A percentile compares a stretch with the other conserved stretches of the same genome.
Evolutionary conservation across 768 basidiomycete genomes (phyloP).

Genomic region (Leccinum uliginosum): DNA sequence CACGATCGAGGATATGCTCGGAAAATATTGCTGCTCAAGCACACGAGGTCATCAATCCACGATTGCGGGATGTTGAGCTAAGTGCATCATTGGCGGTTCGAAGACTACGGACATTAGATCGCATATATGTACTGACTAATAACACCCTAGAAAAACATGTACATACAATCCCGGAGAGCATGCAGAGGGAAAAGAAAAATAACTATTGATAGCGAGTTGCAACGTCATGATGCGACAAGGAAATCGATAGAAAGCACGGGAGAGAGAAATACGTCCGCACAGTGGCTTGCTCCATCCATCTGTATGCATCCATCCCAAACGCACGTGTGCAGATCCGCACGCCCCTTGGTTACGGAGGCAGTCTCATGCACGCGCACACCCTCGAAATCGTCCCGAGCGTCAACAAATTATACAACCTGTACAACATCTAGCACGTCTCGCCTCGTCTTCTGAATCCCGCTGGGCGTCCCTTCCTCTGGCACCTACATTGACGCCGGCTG

Average conservation of each 20-base stretch:
- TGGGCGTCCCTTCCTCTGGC: conserved; percentile 2
- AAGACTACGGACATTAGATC: not conserved
- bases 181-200: not conserved
- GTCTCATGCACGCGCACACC: not conserved
- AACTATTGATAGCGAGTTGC: conserved; percentile 1
- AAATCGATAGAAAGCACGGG: conserved; percentile 1
- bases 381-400: not conserved
- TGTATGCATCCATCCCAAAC: not conserved
- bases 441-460: conserved; percentile 12
- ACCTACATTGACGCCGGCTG: not conserved
- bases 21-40: conserved; percentile 6
- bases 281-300: conserved; percentile 1
- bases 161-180: conserved; percentile 9
- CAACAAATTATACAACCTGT: conserved; percentile 38
- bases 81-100: not conserved
- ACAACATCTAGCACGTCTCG: conserved; percentile 31
- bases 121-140: conserved; percentile 3
- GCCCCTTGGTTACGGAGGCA: not conserved
- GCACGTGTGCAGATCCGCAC: not conserved
- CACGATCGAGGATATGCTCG: conserved; percentile 22
- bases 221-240: not conserved
- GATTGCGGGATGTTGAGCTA: not conserved
- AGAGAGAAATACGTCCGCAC: not conserved
- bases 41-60: not conserved
- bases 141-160: conserved; percentile 5